Evolutionary conservation across 768 basidiomycete genomes (phyloP), one percentile per base, ranked within the genome.

Genomic region (Xanthoconium purpureum): DNA sequence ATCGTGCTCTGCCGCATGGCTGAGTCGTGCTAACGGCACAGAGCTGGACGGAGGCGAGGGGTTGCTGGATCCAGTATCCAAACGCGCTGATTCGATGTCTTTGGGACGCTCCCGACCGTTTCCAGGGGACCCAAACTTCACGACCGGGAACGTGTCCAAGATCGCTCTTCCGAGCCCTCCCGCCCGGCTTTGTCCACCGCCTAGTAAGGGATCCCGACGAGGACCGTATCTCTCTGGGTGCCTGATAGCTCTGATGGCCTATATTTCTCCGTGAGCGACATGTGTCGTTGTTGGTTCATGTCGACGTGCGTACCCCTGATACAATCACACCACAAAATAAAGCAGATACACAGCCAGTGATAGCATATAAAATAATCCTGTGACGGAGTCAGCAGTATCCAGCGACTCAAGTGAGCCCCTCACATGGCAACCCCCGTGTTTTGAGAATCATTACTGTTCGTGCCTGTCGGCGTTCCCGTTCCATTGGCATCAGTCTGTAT

Each of bases 201-300:
- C 66, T 49, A 51, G 52, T 14, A 54, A 52, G 1, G 64, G 63
- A 49, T 73, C 68, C 4, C 75, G 62, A 52, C 93, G 80, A 12
- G 91, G 90, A 5, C 94, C 94, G 68, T 97, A 98, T 50, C 92
- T 83, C 66, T 97, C 94, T 17, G 94, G 94, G 71, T 96, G 85
- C 3, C 91, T 83, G 49, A 95, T 78, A 1, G 91, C 90, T 82
- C 89, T 83, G 54, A 95, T 78, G 1, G 91, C 90, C 87, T 90
- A 59, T 30, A 55, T 15, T 46, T 45, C 39, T 45, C 39, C 17
- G 15, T 63, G 37, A 63, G 56, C 37, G 8, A 28, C 36, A 33
- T 32, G 32, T 12, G 20, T 37, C 7, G 12, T 15, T 33, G 24
- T 12, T 18, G 11, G 11, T 37, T 24, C 61, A 47, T 50, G 8